These are phyloP conservation scores for Bjerkandera adusta DNA, from an alignment of 1,284 basidiomycete species.

Conservation along the genomic window DNA sequence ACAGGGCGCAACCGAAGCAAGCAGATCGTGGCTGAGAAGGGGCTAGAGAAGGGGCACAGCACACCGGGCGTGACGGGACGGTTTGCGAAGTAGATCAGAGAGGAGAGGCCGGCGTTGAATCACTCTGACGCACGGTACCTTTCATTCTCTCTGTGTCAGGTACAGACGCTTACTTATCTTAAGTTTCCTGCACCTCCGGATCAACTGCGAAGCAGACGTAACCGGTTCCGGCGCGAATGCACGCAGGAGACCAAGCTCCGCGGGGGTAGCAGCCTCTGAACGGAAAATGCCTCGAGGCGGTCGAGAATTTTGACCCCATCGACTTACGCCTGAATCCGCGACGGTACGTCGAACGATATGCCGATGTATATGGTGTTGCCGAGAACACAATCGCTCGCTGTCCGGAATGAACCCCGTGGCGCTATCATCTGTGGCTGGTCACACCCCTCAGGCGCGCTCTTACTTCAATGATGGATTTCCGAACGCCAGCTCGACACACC, in stretches of 20 bases:
- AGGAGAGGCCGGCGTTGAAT: constrained; percentile 73
- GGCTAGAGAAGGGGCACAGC: constrained; percentile 74
- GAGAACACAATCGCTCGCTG: no score
- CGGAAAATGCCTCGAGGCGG: constrained; percentile 44
- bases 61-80: constrained; percentile 79
- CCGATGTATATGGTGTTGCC: no score
- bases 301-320: constrained; percentile 68
- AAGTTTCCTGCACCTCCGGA: constrained; percentile 40
- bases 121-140: constrained; percentile 77
- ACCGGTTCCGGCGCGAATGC: constrained; percentile 40
- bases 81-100: constrained; percentile 69
- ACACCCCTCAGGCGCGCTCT: no score
- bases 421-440: no score
- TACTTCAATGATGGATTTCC: no score
- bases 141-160: constrained; percentile 7
- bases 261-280: constrained; percentile 47
- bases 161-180: constrained; percentile 26
- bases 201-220: constrained; percentile 31
- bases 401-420: no score
- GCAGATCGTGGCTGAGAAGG: constrained; percentile 53
- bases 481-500: no score
- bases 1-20: constrained; percentile 39
- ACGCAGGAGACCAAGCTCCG: constrained; percentile 63
- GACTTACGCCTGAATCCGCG: constrained; percentile 39
- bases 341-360: no score